phyloP scores from a whole-genome alignment of 108 stramenopile genomes.

The Skeletonema marinoi region DNA sequence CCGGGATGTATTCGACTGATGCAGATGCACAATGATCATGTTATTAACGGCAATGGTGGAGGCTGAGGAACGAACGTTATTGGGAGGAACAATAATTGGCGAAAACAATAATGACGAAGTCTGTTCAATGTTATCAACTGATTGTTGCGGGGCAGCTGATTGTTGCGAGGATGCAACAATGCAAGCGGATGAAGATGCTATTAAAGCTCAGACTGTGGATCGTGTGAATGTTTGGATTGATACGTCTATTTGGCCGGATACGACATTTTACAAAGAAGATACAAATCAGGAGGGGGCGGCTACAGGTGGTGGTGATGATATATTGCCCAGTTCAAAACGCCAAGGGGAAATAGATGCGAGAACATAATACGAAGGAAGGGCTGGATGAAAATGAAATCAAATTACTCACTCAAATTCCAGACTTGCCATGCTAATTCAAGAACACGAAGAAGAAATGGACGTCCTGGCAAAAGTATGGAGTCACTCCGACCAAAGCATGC shows the following conservation, averaged over 20 bases:
- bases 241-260: constrained; percentile 25
- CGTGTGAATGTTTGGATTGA: constrained; percentile 18
- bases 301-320: not conserved
- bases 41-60: constrained; percentile 24
- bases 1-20: constrained; percentile 13
- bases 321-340: not conserved
- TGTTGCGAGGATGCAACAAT: constrained; percentile 71
- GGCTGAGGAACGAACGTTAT: constrained; percentile 29
- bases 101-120: not conserved
- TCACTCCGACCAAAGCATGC: not conserved
- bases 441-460: constrained; percentile 38
- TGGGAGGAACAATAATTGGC: not conserved
- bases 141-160: constrained; percentile 15
- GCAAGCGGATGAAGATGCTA: not conserved
- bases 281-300: not conserved
- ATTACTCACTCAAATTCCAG: constrained; percentile 20
- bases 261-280: not conserved
- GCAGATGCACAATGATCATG: constrained; percentile 32
- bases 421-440: constrained; percentile 37
- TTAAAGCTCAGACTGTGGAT: not conserved
- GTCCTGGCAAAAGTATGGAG: constrained; percentile 15
- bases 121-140: constrained; percentile 62
- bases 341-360: constrained; percentile 1
- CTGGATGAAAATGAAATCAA: constrained; percentile 15
- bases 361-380: not conserved